Conservation (phyloP, 1,284 basidiomycete species). For the Ustilago hordei region DNA sequence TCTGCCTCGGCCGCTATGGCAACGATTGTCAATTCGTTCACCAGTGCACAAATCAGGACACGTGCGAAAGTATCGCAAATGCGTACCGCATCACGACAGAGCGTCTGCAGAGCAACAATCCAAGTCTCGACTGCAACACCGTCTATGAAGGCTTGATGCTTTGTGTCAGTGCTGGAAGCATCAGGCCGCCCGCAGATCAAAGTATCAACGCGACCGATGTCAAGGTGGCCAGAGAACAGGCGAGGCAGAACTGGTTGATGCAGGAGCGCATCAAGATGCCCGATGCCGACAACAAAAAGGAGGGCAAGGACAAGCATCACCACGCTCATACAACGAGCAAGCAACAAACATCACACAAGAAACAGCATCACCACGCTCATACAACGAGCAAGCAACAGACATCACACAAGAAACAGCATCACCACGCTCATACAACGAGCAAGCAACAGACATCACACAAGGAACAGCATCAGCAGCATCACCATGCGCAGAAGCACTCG, state of each 20-base stretch:
- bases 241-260: constrained; percentile 28
- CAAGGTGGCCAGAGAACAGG: constrained; percentile 28
- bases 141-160: constrained; percentile 61
- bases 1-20: constrained; percentile 63
- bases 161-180: constrained; percentile 55
- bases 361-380: not conserved
- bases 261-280: constrained; percentile 7
- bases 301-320: constrained; percentile 1
- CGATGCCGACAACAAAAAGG: not conserved
- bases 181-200: constrained; percentile 51
- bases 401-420: not conserved
- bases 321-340: not conserved
- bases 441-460: not conserved
- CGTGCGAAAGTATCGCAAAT: constrained; percentile 55
- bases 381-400: not conserved
- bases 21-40: constrained; percentile 66
- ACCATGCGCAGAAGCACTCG: not conserved
- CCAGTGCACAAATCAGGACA: constrained; percentile 41
- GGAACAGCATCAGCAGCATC: constrained; percentile 3
- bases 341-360: not conserved
- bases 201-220: constrained; percentile 49
- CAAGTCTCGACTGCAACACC: constrained; percentile 53
- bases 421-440: not conserved
- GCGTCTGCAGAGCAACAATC: constrained; percentile 59
- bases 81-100: constrained; percentile 50